A percentile compares a stretch with the other conserved stretches of the same genome.
Conservation (phyloP, 2,329 filamentous ascomycete genomes). For the Xylaria sp. region DNA sequence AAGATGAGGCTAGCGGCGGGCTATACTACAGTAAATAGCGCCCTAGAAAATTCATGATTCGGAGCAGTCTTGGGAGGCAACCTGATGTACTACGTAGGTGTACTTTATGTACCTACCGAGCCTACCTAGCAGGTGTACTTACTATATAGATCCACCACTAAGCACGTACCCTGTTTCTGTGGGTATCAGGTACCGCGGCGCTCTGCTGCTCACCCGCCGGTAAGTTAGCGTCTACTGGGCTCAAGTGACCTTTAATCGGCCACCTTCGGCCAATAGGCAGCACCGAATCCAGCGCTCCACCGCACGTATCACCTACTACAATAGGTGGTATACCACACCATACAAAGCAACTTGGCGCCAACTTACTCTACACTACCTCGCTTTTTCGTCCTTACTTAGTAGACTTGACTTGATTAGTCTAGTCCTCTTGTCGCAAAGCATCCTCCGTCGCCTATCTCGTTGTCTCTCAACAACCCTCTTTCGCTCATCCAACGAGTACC, state of each 20-base stretch:
- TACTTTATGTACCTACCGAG: too few species aligned
- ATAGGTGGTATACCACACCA: constrained; percentile 6
- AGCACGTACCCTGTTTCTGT: background rate
- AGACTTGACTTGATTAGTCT: constrained; percentile 13
- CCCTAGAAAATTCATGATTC: constrained; percentile 3
- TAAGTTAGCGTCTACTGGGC: background rate
- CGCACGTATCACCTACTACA: constrained; percentile 3
- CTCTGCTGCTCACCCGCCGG: background rate
- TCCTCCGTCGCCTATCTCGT: constrained; percentile 3
- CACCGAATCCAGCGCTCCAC: constrained; percentile 28
- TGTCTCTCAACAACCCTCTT: constrained; percentile 11
- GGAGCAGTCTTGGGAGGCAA: background rate
- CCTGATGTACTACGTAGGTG: background rate
- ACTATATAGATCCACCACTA: background rate
- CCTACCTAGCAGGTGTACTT: too few species aligned
- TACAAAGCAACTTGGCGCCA: constrained; percentile 30
- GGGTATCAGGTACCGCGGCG: background rate
- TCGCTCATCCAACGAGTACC: constrained; percentile 24
- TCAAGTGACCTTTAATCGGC: constrained; percentile 28
- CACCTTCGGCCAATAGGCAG: constrained; percentile 20
- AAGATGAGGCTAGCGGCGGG: constrained; percentile 9
- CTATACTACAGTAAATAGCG: background rate
- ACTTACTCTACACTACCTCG: constrained; percentile 28
- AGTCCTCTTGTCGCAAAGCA: constrained; percentile 31
- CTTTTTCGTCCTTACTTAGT: constrained; percentile 17